phyloP scores from a whole-genome alignment of 305 asterid genomes.

The Coffea humblotiana region DNA sequence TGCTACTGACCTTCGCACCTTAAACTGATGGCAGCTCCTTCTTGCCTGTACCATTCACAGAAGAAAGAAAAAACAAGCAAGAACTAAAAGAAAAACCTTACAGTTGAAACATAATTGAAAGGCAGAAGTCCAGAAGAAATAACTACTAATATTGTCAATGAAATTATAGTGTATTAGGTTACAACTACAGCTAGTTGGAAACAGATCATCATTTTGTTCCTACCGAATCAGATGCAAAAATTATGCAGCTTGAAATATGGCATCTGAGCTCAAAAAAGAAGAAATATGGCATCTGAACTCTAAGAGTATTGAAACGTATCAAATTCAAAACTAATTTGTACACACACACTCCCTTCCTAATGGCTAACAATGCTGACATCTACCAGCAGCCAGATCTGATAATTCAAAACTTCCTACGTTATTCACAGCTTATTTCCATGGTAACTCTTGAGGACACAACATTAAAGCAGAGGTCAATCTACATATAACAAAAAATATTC shows the following conservation, averaged over 20 bases:
- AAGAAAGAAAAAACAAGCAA: not conserved
- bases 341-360: slow-evolving; percentile 3
- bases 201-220: slow-evolving; percentile 2
- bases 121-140: not conserved
- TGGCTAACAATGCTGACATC: not conserved
- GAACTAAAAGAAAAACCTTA: not conserved
- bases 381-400: slow-evolving; percentile 9
- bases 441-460: not conserved
- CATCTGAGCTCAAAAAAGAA: not conserved
- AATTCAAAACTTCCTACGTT: slow-evolving; percentile 22
- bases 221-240: not conserved
- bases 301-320: slow-evolving; percentile 2
- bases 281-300: not conserved
- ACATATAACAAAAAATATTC: not conserved
- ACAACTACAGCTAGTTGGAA: slow-evolving; percentile 7
- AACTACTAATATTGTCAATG: not conserved
- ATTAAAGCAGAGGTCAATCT: slow-evolving; percentile 4
- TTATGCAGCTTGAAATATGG: not conserved
- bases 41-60: not conserved
- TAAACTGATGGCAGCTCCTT: not conserved
- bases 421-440: slow-evolving; percentile 27
- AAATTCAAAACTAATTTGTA: slow-evolving; percentile 10
- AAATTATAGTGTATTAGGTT: not conserved
- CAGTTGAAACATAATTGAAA: not conserved
- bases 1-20: not conserved